Evolutionary conservation across 2,329 filamentous ascomycete genomes (phyloP), one percentile per base, ranked within the genome.

Genomic region (Biscogniauxia sp.): DNA sequence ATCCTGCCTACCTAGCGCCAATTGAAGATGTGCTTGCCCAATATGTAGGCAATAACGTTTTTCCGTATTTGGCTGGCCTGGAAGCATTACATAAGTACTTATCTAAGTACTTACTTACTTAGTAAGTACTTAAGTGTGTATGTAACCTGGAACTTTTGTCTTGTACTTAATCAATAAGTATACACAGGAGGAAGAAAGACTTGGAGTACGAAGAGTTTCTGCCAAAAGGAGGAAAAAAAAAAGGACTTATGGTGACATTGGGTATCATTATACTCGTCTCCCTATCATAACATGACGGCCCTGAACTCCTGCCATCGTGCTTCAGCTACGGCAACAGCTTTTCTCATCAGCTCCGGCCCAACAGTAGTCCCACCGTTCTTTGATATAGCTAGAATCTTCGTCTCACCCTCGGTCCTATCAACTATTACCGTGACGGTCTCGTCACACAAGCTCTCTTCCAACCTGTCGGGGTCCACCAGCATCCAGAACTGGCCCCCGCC

Each of bases 361-460:
- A 95, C 78, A 7, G 87, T 80, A 9, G 85, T 84, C 6, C 94
- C 95, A 11, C 95, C 95, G 65, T 83, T 86, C 81, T 97, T 98
- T 69, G 95, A 92, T 63, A 98, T 82, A 55, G 84, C 85, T 66
- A 92, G 68, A 19, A 96, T 80, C 68, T 82, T 83, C 2, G 80
- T 82, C 55, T 80, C 77, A 1, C 79, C 83, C n/a, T 72, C 69
- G 13, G 73, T 77, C 61, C 79, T 79, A 72, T 94, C 90, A n/a
- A 97, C 85, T 54, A 95, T 88, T 37, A 97, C 79, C 2, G 88
- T 93, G n/a, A 95, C 80, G n/a, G 77, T 84, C 80, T 99, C 95
- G 63, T 88, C 82, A 72, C 92, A 96, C 51, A 96, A 77, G 8
- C 84, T 85, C 78, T 98, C 95, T 78, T 99, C 95, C 68, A 96